A percentile compares a stretch with the other conserved stretches of the same genome.
phyloP scores from a whole-genome alignment of 805 yeast species.

The Pichia membranifaciens region DNA sequence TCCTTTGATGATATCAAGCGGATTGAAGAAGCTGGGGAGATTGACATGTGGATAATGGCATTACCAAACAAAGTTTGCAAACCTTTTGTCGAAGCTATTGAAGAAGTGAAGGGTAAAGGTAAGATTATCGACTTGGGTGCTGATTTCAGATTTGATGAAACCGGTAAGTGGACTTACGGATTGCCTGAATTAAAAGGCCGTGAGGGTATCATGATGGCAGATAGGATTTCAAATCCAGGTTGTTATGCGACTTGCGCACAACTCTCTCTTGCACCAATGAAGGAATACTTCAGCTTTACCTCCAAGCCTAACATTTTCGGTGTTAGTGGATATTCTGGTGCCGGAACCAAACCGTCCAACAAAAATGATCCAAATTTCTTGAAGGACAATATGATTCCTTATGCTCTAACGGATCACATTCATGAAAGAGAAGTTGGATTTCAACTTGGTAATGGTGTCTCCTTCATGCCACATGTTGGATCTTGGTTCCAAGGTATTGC shows the following conservation, averaged over 20 bases:
- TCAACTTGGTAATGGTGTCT: slow-evolving; percentile 71
- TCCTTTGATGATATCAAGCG: slow-evolving; percentile 79
- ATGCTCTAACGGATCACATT: slow-evolving; percentile 91
- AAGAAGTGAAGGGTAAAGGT: slow-evolving; percentile 54
- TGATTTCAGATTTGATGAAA: slow-evolving; percentile 87
- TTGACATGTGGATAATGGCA: slow-evolving; percentile 99
- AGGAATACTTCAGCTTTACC: slow-evolving; percentile 43
- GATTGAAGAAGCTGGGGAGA: slow-evolving; percentile 68
- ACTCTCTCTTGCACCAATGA: slow-evolving; percentile 81
- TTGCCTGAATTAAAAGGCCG: slow-evolving; percentile 87
- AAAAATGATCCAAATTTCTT: slow-evolving; percentile 79
- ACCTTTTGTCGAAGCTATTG: slow-evolving; percentile 79
- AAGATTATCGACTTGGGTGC: slow-evolving; percentile 92
- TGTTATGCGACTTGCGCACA: slow-evolving; percentile 99
- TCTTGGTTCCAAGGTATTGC: slow-evolving; percentile 99
- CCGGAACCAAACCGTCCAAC: slow-evolving; percentile 98
- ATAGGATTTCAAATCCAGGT: slow-evolving; percentile 92
- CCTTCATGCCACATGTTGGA: slow-evolving; percentile 96
- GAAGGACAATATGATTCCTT: slow-evolving; percentile 83
- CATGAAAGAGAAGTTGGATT: slow-evolving; percentile 91
- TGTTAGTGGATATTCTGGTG: slow-evolving; percentile 97
- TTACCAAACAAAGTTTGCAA: slow-evolving; percentile 95
- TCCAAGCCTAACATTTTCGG: slow-evolving; percentile 88
- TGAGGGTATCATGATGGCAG: slow-evolving; percentile 57
- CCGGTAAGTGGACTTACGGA: slow-evolving; percentile 90